Conservation (phyloP, 2,329 filamentous ascomycete genomes). For the Aureobasidium zeae region DNA sequence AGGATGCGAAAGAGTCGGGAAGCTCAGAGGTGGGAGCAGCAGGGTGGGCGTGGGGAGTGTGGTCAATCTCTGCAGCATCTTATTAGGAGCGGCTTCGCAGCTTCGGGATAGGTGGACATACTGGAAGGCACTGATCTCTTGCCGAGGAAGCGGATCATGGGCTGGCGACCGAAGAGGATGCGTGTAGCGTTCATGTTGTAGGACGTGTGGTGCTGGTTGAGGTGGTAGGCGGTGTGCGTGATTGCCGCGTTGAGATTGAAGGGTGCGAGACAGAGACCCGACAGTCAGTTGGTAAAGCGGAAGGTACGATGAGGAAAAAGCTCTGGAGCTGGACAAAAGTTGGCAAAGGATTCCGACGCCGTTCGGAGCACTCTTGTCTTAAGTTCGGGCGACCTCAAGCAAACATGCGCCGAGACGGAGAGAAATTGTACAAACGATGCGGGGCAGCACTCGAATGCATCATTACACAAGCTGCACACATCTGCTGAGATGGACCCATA, state of each 20-base stretch:
- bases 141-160: constrained; percentile 44
- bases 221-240: constrained; percentile 5
- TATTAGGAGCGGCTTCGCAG: neutral
- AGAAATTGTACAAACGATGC: too few relatives aligned
- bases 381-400: too few relatives aligned
- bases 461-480: constrained; percentile 5
- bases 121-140: constrained; percentile 38
- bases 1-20: constrained; percentile 62
- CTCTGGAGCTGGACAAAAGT: too few relatives aligned
- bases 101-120: constrained; percentile 23
- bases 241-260: neutral
- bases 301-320: neutral
- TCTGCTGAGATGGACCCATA: constrained; percentile 5
- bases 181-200: constrained; percentile 38
- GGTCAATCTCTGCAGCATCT: constrained; percentile 54
- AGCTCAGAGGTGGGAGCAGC: constrained; percentile 58
- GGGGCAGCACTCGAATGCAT: too few relatives aligned
- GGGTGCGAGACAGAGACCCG: too few relatives aligned
- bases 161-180: constrained; percentile 39
- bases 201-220: constrained; percentile 8
- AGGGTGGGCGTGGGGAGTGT: constrained; percentile 64
- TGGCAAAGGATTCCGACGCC: too few relatives aligned
- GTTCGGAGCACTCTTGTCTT: too few relatives aligned
- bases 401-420: too few relatives aligned
- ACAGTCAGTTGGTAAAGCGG: too few relatives aligned